Evolutionary conservation across 257 asterid genomes (phyloP).

Genomic region (Solanum tarijense): DNA sequence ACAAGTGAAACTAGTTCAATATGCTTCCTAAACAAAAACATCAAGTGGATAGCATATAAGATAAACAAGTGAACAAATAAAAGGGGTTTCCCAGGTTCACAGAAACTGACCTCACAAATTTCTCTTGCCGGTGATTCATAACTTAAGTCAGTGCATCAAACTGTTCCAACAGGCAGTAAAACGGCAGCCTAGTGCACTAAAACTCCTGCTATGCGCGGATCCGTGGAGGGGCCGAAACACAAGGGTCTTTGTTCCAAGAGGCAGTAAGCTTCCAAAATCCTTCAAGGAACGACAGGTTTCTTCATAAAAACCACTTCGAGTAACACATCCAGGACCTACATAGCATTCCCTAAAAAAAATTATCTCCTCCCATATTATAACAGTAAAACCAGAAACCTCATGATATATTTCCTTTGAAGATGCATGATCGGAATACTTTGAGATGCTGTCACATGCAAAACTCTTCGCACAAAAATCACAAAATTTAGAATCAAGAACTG

Average conservation of each 20-base stretch:
- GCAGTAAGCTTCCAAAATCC: slow-evolving; percentile 3
- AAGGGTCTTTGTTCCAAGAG: not conserved
- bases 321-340: slow-evolving; percentile 6
- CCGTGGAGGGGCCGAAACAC: not conserved
- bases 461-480: not conserved
- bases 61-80: not conserved
- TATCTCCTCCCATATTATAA: not conserved
- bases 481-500: not conserved
- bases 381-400: not conserved
- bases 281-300: not conserved
- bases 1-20: not conserved
- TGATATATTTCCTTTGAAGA: not conserved
- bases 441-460: not conserved
- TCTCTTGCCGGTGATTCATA: slow-evolving; percentile 53
- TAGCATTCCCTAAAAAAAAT: slow-evolving; percentile 9
- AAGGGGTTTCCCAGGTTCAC: not conserved
- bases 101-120: slow-evolving; percentile 70
- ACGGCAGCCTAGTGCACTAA: not conserved
- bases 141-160: slow-evolving; percentile 29
- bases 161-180: not conserved
- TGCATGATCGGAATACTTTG: not conserved
- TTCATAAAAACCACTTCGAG: slow-evolving; percentile 6
- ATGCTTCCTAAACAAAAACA: not conserved
- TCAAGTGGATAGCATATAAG: not conserved
- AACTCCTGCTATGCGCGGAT: not conserved